These are phyloP conservation scores for Aspergillus vadensis DNA, from an alignment of 2,329 filamentous ascomycete species.

Conservation along the genomic window DNA sequence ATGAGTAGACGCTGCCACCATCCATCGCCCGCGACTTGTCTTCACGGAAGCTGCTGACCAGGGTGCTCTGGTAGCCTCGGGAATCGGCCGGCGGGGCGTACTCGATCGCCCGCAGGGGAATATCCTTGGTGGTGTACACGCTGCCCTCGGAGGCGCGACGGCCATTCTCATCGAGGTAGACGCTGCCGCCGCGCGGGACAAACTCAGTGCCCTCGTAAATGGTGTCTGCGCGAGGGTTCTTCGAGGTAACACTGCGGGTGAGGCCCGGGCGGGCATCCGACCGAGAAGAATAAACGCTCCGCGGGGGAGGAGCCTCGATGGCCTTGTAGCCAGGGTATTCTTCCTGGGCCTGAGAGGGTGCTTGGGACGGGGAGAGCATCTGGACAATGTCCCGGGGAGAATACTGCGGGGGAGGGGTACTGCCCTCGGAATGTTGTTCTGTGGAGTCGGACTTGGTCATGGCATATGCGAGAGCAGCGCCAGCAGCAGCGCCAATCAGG, in stretches of 20 bases:
- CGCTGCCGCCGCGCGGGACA: conserved; percentile 21
- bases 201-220: conserved; percentile 45
- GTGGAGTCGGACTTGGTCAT: conserved; percentile 62
- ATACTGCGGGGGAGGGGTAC: conserved; percentile 26
- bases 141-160: conserved; percentile 43
- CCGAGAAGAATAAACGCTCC: conserved; percentile 32
- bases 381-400: conserved; percentile 29
- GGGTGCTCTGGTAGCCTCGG: conserved; percentile 40
- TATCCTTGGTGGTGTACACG: conserved; percentile 37
- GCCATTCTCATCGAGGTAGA: conserved; percentile 32
- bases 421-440: conserved; percentile 25
- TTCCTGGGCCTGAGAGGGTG: conserved; percentile 24
- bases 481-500: conserved; percentile 76
- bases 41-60: conserved; percentile 44
- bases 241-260: conserved; percentile 40
- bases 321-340: conserved; percentile 32
- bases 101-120: conserved; percentile 45
- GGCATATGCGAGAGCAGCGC: conserved; percentile 74
- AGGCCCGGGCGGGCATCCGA: conserved; percentile 34
- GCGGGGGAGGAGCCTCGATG: conserved; percentile 34
- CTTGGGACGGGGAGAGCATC: conserved; percentile 27
- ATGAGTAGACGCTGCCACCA: conserved; percentile 36
- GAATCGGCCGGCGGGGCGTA: conserved; percentile 34
- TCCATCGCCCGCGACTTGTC: conserved; percentile 35
- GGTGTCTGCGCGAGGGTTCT: conserved; percentile 45